Evolutionary conservation across 192 early-diverging fungal genomes (phyloP), one percentile per base, ranked within the genome.

Genomic region (Backusella morwellensis): DNA sequence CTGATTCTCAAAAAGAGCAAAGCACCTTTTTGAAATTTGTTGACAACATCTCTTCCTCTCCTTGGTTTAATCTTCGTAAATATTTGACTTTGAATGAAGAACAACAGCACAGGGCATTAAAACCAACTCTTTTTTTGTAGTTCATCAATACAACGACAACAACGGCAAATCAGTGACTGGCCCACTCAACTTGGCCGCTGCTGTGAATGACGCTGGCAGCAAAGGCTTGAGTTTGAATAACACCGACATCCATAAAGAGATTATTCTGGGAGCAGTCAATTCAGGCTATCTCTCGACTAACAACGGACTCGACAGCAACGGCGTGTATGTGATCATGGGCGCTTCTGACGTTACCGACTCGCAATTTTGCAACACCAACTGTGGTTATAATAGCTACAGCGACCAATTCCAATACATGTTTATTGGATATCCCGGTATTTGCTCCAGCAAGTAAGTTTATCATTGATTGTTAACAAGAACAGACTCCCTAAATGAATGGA

Each of bases 361-460:
- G 4, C 73, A 75, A 32, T 77, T 83, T 54, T 83, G 82, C 56
- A 77, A 54, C 26, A 35, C 34, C 7, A 59, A 79, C 26, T 83
- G 82, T 52, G 75, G 78, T 38, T 80, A 80, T 41, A 80, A 83
- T 44, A 50, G 42, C 29, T 75, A 75, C 54, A 75, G 66, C 44
- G 78, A 80, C 63, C 59, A 83, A 11, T 80, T 80, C 26, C 76
- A 80, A 56, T 83, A 80, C 29, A 77, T 79, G 54, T 78, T 70
- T 40, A 80, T 83, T 75, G 82, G 82, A n/a, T 72, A 83, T 72
- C 82, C 82, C 70, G 71, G 68, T 15, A 29, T 14, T 14, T 83
- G 82, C 40, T 40, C 75, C 35, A n/a, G 29, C 40, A 34, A 42
- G 76, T 77, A 80, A 70, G 54, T 26, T 32, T 63, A n/a, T 17